Percentiles rank a stretch among this genome's conserved stretches.
These are phyloP conservation scores for Aurantiochytrium sp. DNA, from an alignment of 108 stramenopile species.

Conservation along the genomic window DNA sequence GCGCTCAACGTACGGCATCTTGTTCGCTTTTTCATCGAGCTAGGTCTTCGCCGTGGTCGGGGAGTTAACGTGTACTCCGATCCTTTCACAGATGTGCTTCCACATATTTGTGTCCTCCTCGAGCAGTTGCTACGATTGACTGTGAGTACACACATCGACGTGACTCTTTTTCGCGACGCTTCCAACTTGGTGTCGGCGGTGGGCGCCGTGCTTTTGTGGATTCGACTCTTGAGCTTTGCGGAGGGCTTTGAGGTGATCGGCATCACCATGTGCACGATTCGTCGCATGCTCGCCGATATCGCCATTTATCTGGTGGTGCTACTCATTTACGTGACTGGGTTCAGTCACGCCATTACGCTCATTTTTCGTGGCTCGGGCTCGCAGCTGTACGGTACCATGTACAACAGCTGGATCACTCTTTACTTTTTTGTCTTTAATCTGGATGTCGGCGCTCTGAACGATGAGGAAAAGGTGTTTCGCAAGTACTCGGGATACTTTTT, in stretches of 20 bases:
- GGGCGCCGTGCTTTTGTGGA: neutral
- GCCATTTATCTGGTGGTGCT: neutral
- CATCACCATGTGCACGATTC: neutral
- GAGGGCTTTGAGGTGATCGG: slow-evolving; percentile 13
- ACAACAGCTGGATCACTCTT: slow-evolving; percentile 2
- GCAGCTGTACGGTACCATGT: neutral
- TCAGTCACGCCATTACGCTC: neutral
- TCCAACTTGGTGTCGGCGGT: neutral
- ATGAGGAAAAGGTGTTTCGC: neutral
- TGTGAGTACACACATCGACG: neutral
- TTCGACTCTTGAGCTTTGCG: neutral
- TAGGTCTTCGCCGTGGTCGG: neutral
- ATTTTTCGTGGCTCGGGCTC: neutral
- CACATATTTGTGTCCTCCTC: neutral
- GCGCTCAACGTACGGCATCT: neutral
- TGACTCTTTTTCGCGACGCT: neutral
- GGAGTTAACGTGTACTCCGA: neutral
- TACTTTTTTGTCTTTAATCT: slow-evolving; percentile 13
- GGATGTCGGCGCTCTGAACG: neutral
- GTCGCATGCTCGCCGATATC: neutral
- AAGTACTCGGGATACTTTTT: neutral
- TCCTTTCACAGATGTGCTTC: neutral
- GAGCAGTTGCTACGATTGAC: neutral
- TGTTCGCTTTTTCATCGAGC: neutral
- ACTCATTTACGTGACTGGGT: neutral